These are phyloP conservation scores for Colletotrichum sp. DNA, from an alignment of 2,329 filamentous ascomycete genomes.

Conservation along the genomic window DNA sequence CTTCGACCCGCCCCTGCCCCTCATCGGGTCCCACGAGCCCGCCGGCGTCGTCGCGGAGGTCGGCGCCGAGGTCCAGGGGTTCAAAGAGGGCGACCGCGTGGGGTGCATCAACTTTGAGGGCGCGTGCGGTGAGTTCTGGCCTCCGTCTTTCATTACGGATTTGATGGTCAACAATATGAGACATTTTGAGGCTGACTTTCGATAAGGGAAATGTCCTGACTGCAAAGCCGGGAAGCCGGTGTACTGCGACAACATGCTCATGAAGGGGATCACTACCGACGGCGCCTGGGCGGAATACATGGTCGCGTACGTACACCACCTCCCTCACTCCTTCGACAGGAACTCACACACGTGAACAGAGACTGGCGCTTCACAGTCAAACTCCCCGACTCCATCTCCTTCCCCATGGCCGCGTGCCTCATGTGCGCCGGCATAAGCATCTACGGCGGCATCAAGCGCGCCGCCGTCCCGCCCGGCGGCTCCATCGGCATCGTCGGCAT, in stretches of 20 bases:
- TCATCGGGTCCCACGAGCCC: slow-evolving; percentile 18
- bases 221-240: slow-evolving; percentile 7
- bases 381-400: slow-evolving; percentile 5
- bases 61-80: background rate
- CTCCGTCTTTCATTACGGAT: no score
- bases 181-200: no score
- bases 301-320: background rate
- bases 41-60: background rate
- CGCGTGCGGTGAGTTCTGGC: background rate
- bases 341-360: background rate
- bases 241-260: slow-evolving; percentile 14
- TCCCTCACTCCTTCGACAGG: background rate
- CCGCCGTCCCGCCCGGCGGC: background rate
- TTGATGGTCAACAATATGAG: no score
- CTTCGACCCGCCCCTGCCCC: background rate
- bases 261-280: slow-evolving; percentile 12
- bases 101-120: slow-evolving; percentile 20
- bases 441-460: slow-evolving; percentile 16
- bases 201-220: background rate
- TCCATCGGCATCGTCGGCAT: slow-evolving; percentile 17
- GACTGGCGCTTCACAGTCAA: slow-evolving; percentile 17
- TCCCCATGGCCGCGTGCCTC: slow-evolving; percentile 2
- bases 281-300: slow-evolving; percentile 18
- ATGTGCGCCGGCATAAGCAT: slow-evolving; percentile 22
- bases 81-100: slow-evolving; percentile 20